Evolutionary conservation across 441 rosid species (phyloP).

Genomic region (Jatropha podagrica): DNA sequence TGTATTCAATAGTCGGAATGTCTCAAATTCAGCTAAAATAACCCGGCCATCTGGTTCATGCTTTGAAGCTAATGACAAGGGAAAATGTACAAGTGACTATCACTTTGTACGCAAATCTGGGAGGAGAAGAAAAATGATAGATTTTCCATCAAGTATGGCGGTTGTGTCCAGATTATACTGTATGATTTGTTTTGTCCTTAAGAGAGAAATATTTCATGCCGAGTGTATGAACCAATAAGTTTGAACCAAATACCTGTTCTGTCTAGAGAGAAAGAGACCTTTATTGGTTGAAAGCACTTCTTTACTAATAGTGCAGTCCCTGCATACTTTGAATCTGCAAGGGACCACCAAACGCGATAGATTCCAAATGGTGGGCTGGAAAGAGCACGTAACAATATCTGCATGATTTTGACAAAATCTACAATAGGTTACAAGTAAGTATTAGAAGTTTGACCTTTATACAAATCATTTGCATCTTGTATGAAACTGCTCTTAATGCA

Average conservation of each 20-base stretch:
- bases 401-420: slow-evolving; percentile 31
- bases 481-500: slow-evolving; percentile 1
- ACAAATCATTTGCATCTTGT: slow-evolving; percentile 5
- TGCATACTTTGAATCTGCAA: slow-evolving; percentile 91
- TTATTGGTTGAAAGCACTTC: slow-evolving; percentile 67
- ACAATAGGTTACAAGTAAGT: not conserved
- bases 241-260: slow-evolving; percentile 50
- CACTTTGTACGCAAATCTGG: slow-evolving; percentile 1
- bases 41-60: slow-evolving; percentile 96
- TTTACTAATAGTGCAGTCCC: slow-evolving; percentile 92
- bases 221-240: slow-evolving; percentile 2
- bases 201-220: not conserved
- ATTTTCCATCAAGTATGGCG: not conserved
- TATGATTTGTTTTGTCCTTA: not conserved
- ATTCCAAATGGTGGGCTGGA: slow-evolving; percentile 72
- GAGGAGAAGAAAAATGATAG: not conserved
- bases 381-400: slow-evolving; percentile 80
- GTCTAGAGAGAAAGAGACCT: slow-evolving; percentile 74
- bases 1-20: slow-evolving; percentile 70
- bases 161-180: not conserved
- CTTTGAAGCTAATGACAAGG: slow-evolving; percentile 57
- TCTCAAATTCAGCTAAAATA: slow-evolving; percentile 89
- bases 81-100: slow-evolving; percentile 16
- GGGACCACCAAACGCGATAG: slow-evolving; percentile 95
- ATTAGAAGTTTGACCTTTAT: slow-evolving; percentile 8